phyloP scores from a whole-genome alignment of 2,329 filamentous ascomycete species.

The Verticillium klebahnii region DNA sequence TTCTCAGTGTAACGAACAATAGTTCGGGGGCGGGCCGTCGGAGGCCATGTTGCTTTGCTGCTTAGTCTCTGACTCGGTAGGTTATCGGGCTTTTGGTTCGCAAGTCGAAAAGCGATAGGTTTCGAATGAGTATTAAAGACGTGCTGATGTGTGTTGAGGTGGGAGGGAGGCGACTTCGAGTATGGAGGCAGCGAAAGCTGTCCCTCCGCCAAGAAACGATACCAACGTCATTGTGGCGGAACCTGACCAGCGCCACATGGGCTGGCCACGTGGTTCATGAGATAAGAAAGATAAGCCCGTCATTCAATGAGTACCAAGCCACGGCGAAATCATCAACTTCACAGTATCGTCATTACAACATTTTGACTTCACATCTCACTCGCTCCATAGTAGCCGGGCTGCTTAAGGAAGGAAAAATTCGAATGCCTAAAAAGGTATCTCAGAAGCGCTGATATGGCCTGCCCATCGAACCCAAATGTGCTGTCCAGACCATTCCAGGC shows the following conservation, averaged over 20 bases:
- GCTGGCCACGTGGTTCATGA: not conserved
- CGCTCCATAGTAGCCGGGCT: too few relatives aligned
- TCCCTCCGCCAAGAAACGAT: conserved; percentile 1
- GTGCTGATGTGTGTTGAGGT: not conserved
- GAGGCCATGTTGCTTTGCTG: conserved; percentile 6
- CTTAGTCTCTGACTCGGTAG: not conserved
- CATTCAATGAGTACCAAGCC: not conserved
- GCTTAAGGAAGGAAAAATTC: not conserved
- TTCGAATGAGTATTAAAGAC: not conserved
- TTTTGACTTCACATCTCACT: too few relatives aligned
- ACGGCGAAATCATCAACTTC: too few relatives aligned
- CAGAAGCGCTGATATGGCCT: not conserved
- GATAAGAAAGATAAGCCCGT: not conserved
- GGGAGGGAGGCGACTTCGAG: not conserved
- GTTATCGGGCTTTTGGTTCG: not conserved
- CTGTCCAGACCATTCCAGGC: not conserved
- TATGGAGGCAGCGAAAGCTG: conserved; percentile 5
- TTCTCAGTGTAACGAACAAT: conserved; percentile 40
- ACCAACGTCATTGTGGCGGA: conserved; percentile 40
- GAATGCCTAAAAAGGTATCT: not conserved
- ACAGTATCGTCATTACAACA: not conserved
- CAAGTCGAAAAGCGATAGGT: not conserved
- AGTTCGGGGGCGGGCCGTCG: conserved; percentile 46
- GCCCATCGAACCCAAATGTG: not conserved
- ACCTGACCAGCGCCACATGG: conserved; percentile 4